Percentiles rank a stretch among this genome's conserved stretches.
phyloP scores from a whole-genome alignment of 768 basidiomycete species.

The Termitomyces titanicus region DNA sequence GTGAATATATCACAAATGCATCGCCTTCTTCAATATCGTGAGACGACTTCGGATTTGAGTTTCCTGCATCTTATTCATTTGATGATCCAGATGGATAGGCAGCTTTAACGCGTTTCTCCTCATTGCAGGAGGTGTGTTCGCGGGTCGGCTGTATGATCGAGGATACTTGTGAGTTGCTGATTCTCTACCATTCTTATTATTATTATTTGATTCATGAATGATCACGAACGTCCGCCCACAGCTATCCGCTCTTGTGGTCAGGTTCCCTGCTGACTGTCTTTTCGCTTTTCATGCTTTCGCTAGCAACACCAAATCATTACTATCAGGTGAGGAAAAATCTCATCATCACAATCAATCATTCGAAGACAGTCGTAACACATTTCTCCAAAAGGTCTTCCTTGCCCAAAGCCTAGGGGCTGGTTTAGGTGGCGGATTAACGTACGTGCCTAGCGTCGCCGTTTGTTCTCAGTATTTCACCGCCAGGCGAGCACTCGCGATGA shows the following conservation, averaged over 20 bases:
- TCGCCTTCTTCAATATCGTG: constrained; percentile 38
- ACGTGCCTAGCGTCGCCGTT: constrained; percentile 41
- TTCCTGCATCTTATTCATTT: neutral
- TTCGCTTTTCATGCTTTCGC: constrained; percentile 43
- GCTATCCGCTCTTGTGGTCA: constrained; percentile 27
- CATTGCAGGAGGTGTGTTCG: constrained; percentile 34
- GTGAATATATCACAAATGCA: constrained; percentile 30
- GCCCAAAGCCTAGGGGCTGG: constrained; percentile 42
- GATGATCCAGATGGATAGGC: constrained; percentile 19
- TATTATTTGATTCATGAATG: too few species aligned
- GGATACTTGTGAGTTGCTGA: constrained; percentile 39
- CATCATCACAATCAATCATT: too few species aligned
- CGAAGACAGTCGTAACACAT: neutral
- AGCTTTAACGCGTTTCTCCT: constrained; percentile 41
- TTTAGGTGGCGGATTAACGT: constrained; percentile 37
- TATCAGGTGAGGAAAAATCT: constrained; percentile 37
- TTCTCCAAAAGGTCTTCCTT: constrained; percentile 26
- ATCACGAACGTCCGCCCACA: too few species aligned
- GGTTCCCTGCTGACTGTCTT: constrained; percentile 35
- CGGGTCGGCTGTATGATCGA: constrained; percentile 42
- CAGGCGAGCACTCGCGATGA: constrained; percentile 40
- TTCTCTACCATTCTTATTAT: too few species aligned
- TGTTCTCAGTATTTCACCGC: constrained; percentile 43
- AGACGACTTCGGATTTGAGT: constrained; percentile 6
- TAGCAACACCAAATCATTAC: constrained; percentile 36